These are phyloP conservation scores for Pisolithus marmoratus DNA, from an alignment of 768 basidiomycete species.

Conservation along the genomic window DNA sequence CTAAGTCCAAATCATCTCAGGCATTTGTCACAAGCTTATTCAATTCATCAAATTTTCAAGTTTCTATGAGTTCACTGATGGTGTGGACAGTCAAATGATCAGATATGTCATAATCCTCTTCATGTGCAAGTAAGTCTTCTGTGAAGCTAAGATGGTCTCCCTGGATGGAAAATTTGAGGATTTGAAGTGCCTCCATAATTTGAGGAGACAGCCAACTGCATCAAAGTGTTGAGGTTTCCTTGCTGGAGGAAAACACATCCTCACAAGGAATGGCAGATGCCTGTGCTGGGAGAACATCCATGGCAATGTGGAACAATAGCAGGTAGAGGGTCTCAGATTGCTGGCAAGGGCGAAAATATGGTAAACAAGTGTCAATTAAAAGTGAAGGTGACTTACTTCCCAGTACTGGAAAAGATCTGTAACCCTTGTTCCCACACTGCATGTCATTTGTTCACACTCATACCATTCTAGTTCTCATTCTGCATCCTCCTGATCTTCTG, in stretches of 20 bases:
- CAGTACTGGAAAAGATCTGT: background rate
- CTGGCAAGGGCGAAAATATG: no score
- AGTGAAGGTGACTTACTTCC: no score
- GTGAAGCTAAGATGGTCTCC: background rate
- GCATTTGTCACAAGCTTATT: no score
- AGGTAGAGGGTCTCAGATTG: no score
- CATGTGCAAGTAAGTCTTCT: no score
- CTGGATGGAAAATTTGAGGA: background rate
- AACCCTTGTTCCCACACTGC: background rate
- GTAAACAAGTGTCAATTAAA: no score
- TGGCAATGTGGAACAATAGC: slow-evolving; percentile 21
- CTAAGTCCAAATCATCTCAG: no score
- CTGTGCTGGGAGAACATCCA: slow-evolving; percentile 29
- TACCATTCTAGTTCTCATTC: background rate
- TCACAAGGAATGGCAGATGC: slow-evolving; percentile 31
- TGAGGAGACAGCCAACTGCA: background rate
- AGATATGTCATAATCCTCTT: no score
- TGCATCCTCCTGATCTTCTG: background rate
- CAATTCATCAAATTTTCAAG: no score
- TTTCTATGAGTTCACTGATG: no score
- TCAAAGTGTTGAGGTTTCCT: background rate
- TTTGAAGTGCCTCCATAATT: slow-evolving; percentile 3
- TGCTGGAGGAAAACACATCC: slow-evolving; percentile 13
- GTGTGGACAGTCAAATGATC: no score
- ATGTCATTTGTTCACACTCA: background rate